Percentiles rank a stretch among this genome's conserved stretches.
Evolutionary conservation across 108 stramenopile species (phyloP).

Genomic region (Chaetoceros muelleri): DNA sequence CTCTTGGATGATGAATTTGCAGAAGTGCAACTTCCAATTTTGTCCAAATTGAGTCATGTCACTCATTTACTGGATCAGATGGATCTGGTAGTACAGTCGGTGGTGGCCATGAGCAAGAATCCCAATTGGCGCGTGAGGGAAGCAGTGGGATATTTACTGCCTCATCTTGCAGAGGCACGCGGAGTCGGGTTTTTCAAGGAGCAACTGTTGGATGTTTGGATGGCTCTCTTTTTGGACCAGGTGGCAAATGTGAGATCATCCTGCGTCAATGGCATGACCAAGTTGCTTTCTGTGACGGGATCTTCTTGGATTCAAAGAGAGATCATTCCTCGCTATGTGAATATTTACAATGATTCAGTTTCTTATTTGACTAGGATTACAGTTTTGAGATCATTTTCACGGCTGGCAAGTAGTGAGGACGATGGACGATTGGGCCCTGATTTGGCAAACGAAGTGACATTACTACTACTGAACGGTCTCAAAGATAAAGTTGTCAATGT

Average conservation of each 20-base stretch:
- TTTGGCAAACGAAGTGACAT: conserved; percentile 41
- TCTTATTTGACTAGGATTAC: conserved; percentile 78
- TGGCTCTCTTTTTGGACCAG: conserved; percentile 66
- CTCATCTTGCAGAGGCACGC: conserved; percentile 73
- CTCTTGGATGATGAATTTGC: conserved; percentile 85
- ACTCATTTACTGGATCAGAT: conserved; percentile 66
- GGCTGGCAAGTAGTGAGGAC: conserved; percentile 31
- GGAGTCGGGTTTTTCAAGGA: conserved; percentile 67
- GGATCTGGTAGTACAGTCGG: conserved; percentile 67
- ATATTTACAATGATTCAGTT: conserved; percentile 58
- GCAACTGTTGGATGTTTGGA: conserved; percentile 70
- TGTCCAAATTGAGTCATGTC: conserved; percentile 70
- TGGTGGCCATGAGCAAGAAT: conserved; percentile 72
- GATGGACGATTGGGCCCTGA: conserved; percentile 19
- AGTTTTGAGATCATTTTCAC: conserved; percentile 52
- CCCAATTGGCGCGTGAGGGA: conserved; percentile 83
- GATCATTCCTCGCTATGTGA: conserved; percentile 51
- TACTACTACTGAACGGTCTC: conserved; percentile 46
- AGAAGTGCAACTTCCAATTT: conserved; percentile 83
- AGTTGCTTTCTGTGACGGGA: conserved; percentile 62
- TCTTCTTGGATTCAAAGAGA: conserved; percentile 64
- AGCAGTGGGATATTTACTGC: conserved; percentile 62
- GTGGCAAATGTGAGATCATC: conserved; percentile 69
- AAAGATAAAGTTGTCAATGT: conserved; percentile 79
- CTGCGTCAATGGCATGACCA: conserved; percentile 60